A percentile compares a stretch with the other conserved stretches of the same genome.
phyloP scores from a whole-genome alignment of 495 filamentous ascomycete species.

The Hypoxylon subgilvum region DNA sequence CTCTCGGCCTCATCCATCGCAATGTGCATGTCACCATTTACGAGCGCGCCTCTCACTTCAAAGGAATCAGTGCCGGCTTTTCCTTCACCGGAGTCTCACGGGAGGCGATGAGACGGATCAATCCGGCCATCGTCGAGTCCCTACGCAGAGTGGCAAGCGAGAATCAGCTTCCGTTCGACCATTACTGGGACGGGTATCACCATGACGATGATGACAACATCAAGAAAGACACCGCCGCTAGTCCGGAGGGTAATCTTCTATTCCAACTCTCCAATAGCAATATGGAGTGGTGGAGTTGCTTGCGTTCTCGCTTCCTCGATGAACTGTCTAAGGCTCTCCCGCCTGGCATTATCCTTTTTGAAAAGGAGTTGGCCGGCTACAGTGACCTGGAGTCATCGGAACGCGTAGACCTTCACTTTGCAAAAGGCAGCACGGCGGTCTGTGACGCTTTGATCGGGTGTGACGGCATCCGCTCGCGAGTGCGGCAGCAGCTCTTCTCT shows the following conservation, averaged over 20 bases:
- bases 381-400: constrained; percentile 19
- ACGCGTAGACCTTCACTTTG: constrained; percentile 49
- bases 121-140: not conserved
- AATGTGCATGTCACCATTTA: constrained; percentile 46
- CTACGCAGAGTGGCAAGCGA: constrained; percentile 8
- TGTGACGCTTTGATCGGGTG: constrained; percentile 59
- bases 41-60: constrained; percentile 45
- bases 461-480: constrained; percentile 60
- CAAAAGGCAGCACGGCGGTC: constrained; percentile 52
- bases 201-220: not conserved
- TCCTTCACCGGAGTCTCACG: constrained; percentile 49
- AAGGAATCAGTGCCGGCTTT: constrained; percentile 53
- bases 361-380: constrained; percentile 43
- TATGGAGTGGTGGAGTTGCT: constrained; percentile 50
- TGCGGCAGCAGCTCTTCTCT: constrained; percentile 41
- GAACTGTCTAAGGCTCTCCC: constrained; percentile 59
- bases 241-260: constrained; percentile 25
- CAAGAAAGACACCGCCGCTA: not conserved
- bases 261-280: constrained; percentile 39
- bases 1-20: constrained; percentile 44
- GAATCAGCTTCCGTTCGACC: not conserved
- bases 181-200: constrained; percentile 48
- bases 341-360: constrained; percentile 37
- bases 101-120: constrained; percentile 25
- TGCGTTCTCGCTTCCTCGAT: constrained; percentile 60